Evolutionary conservation across 2,329 filamentous ascomycete species (phyloP).

Genomic region (Trichoderma gracile): DNA sequence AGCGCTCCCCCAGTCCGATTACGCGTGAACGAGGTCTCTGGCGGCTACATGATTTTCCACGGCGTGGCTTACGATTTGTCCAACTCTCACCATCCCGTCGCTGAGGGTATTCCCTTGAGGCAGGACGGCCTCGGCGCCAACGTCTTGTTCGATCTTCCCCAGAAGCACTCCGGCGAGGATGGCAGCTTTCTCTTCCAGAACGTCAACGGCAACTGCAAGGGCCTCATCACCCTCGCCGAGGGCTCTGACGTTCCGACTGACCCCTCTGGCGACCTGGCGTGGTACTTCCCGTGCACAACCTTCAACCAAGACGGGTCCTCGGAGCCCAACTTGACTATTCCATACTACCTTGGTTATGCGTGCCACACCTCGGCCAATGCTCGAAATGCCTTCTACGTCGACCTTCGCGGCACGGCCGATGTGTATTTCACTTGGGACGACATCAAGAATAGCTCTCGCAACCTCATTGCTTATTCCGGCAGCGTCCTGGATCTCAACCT

Average conservation of each 20-base stretch:
- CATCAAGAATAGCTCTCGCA: slow-evolving; percentile 82
- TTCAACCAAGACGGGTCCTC: slow-evolving; percentile 94
- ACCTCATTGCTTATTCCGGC: slow-evolving; percentile 91
- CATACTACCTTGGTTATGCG: slow-evolving; percentile 79
- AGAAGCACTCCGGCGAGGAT: slow-evolving; percentile 83
- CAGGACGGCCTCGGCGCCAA: slow-evolving; percentile 61
- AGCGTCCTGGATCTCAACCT: slow-evolving; percentile 89
- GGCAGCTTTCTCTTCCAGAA: slow-evolving; percentile 98
- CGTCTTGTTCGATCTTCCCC: slow-evolving; percentile 80
- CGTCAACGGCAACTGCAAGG: slow-evolving; percentile 96
- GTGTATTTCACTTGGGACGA: slow-evolving; percentile 98
- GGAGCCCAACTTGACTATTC: slow-evolving; percentile 69
- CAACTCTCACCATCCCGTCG: slow-evolving; percentile 74
- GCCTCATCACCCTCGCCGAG: slow-evolving; percentile 70
- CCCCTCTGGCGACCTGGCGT: slow-evolving; percentile 71
- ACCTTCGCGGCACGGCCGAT: slow-evolving; percentile 69
- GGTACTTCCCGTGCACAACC: slow-evolving; percentile 93
- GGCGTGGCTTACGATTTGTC: slow-evolving; percentile 85
- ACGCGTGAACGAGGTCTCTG: slow-evolving; percentile 76
- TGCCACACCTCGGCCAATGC: slow-evolving; percentile 77
- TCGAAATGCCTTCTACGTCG: slow-evolving; percentile 73
- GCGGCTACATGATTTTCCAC: slow-evolving; percentile 94
- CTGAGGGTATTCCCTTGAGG: slow-evolving; percentile 68
- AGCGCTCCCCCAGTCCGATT: slow-evolving; percentile 69
- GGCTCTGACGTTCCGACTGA: slow-evolving; percentile 80